A percentile compares a stretch with the other conserved stretches of the same genome.
These are phyloP conservation scores for Gautieria morchelliformis DNA, from an alignment of 768 basidiomycete genomes.

Conservation along the genomic window DNA sequence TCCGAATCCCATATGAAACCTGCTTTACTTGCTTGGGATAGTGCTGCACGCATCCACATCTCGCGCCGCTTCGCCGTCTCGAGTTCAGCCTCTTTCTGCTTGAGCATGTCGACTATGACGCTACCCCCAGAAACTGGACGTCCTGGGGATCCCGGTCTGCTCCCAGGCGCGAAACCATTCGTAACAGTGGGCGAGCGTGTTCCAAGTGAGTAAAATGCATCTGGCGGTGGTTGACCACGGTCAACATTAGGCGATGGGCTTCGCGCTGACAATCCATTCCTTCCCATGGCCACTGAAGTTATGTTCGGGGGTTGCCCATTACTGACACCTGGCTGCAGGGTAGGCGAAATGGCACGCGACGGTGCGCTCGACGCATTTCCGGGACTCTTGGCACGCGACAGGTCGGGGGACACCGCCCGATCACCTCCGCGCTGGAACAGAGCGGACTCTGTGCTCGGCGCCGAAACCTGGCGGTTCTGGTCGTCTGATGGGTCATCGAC, in stretches of 20 bases:
- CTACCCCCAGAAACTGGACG: slow-evolving; percentile 49
- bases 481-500: slow-evolving; percentile 25
- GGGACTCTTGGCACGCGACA: background rate
- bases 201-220: slow-evolving; percentile 41
- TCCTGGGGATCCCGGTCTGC: slow-evolving; percentile 42
- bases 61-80: slow-evolving; percentile 69
- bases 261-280: slow-evolving; percentile 35
- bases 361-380: background rate
- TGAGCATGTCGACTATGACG: slow-evolving; percentile 68
- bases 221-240: slow-evolving; percentile 44
- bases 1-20: slow-evolving; percentile 63
- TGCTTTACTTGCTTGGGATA: slow-evolving; percentile 62
- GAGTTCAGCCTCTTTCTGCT: slow-evolving; percentile 73
- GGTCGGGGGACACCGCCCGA: slow-evolving; percentile 1
- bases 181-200: slow-evolving; percentile 19
- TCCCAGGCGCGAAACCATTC: slow-evolving; percentile 32
- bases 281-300: slow-evolving; percentile 42
- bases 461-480: background rate
- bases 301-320: slow-evolving; percentile 41
- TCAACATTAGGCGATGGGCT: slow-evolving; percentile 52
- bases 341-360: slow-evolving; percentile 10
- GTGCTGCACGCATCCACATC: slow-evolving; percentile 76
- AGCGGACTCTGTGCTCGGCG: slow-evolving; percentile 2
- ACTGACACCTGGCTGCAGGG: slow-evolving; percentile 14
- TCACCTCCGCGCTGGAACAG: slow-evolving; percentile 1